Percentiles rank a stretch among this genome's conserved stretches.
phyloP scores from a whole-genome alignment of 176 grass and related monocot genomes.

The Oryza longistaminata region DNA sequence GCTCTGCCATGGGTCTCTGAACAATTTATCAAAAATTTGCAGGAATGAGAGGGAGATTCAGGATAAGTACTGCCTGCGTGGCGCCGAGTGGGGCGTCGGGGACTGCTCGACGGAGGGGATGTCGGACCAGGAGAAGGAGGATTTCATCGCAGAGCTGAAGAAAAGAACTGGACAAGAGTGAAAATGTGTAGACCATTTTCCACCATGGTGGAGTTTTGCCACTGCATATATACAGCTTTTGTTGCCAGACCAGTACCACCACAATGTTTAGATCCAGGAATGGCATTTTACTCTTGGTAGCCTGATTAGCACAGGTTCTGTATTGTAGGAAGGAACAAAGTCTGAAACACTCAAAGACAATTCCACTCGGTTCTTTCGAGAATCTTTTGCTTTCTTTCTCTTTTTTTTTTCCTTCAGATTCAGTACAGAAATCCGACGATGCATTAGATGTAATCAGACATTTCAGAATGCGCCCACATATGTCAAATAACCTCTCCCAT shows the following conservation, averaged over 20 bases:
- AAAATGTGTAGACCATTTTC: not conserved
- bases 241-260: not conserved
- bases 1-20: not conserved
- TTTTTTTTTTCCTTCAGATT: not conserved
- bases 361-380: too few species aligned
- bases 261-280: not conserved
- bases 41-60: slow-evolving; percentile 77
- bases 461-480: not conserved
- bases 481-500: not conserved
- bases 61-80: slow-evolving; percentile 96
- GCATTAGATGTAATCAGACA: not conserved
- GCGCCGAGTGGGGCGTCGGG: slow-evolving; percentile 91
- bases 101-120: slow-evolving; percentile 93
- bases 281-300: not conserved
- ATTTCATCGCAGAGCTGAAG: slow-evolving; percentile 73
- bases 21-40: not conserved
- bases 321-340: not conserved
- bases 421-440: not conserved
- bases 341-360: not conserved
- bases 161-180: slow-evolving; percentile 61
- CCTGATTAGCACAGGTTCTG: not conserved
- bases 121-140: slow-evolving; percentile 86
- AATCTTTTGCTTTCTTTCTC: not conserved
- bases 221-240: not conserved
- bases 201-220: not conserved